phyloP scores from a whole-genome alignment of 352 stramenopile genomes.

The Pythium biforme region DNA sequence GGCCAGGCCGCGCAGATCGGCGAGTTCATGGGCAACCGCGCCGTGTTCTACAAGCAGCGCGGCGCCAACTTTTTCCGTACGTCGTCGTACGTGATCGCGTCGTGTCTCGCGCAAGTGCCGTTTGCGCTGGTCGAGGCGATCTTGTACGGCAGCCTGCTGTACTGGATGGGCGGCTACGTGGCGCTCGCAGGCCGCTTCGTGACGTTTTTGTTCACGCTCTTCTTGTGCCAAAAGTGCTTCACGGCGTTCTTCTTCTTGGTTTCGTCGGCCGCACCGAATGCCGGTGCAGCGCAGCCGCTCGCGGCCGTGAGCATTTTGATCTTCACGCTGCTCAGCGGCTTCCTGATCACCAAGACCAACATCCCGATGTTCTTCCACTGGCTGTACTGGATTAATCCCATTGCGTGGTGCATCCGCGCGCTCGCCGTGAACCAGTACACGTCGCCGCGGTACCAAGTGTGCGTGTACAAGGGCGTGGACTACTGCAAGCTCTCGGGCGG shows the following conservation, averaged over 20 bases:
- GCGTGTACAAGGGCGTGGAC: slow-evolving; percentile 44
- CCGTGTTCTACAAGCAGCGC: slow-evolving; percentile 89
- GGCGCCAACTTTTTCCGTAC: slow-evolving; percentile 88
- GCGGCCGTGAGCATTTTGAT: slow-evolving; percentile 64
- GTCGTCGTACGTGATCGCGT: slow-evolving; percentile 72
- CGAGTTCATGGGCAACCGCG: slow-evolving; percentile 71
- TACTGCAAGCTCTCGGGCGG: slow-evolving; percentile 44
- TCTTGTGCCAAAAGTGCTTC: slow-evolving; percentile 71
- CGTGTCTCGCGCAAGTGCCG: slow-evolving; percentile 47
- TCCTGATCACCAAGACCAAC: slow-evolving; percentile 51
- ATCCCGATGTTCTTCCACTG: slow-evolving; percentile 71
- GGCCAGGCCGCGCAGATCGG: slow-evolving; percentile 77
- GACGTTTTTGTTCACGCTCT: slow-evolving; percentile 63
- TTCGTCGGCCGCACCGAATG: slow-evolving; percentile 38
- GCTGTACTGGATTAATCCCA: slow-evolving; percentile 79
- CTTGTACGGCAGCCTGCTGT: slow-evolving; percentile 85
- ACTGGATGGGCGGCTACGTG: slow-evolving; percentile 89
- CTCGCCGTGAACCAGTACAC: slow-evolving; percentile 69
- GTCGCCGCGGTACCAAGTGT: slow-evolving; percentile 40
- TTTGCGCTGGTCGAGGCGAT: slow-evolving; percentile 71
- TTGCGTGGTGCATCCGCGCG: slow-evolving; percentile 63
- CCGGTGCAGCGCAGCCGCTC: slow-evolving; percentile 56
- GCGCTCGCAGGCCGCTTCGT: slow-evolving; percentile 40
- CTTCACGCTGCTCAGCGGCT: slow-evolving; percentile 71
- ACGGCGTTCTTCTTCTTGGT: slow-evolving; percentile 69